A percentile compares a stretch with the other conserved stretches of the same genome.
Conservation (phyloP, 352 stramenopile species). For the Elongisporangium undulatum region DNA sequence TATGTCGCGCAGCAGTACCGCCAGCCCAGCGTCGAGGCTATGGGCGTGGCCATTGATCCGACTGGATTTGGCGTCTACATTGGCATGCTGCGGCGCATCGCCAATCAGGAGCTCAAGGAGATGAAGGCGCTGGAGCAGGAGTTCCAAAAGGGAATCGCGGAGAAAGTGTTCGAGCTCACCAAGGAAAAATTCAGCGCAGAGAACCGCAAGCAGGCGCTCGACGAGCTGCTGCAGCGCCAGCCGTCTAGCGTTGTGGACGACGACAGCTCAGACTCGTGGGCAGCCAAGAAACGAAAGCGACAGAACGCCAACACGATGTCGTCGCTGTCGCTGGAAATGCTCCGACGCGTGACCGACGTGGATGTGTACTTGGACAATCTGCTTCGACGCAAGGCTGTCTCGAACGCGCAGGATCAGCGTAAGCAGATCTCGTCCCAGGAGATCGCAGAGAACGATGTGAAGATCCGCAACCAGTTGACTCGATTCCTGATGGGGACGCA, state of each 20-base stretch:
- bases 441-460: slow-evolving; percentile 70
- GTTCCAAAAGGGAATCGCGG: slow-evolving; percentile 72
- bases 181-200: slow-evolving; percentile 84
- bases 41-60: slow-evolving; percentile 63
- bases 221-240: slow-evolving; percentile 45
- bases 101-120: slow-evolving; percentile 77
- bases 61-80: slow-evolving; percentile 75
- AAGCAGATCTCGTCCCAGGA: slow-evolving; percentile 58
- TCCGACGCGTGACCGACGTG: slow-evolving; percentile 74
- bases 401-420: slow-evolving; percentile 19
- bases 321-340: slow-evolving; percentile 75
- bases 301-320: slow-evolving; percentile 25
- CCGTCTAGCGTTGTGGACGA: slow-evolving; percentile 11
- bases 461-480: slow-evolving; percentile 76
- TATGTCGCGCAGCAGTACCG: slow-evolving; percentile 67
- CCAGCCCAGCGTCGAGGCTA: slow-evolving; percentile 49
- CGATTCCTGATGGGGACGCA: slow-evolving; percentile 66
- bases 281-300: background rate
- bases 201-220: slow-evolving; percentile 69
- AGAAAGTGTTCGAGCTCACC: slow-evolving; percentile 77
- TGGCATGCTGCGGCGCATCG: slow-evolving; percentile 65
- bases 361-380: slow-evolving; percentile 84
- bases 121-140: slow-evolving; percentile 76
- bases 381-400: slow-evolving; percentile 50
- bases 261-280: slow-evolving; percentile 4